phyloP scores from a whole-genome alignment of 2,329 filamentous ascomycete genomes.

The Dothistroma septosporum region DNA sequence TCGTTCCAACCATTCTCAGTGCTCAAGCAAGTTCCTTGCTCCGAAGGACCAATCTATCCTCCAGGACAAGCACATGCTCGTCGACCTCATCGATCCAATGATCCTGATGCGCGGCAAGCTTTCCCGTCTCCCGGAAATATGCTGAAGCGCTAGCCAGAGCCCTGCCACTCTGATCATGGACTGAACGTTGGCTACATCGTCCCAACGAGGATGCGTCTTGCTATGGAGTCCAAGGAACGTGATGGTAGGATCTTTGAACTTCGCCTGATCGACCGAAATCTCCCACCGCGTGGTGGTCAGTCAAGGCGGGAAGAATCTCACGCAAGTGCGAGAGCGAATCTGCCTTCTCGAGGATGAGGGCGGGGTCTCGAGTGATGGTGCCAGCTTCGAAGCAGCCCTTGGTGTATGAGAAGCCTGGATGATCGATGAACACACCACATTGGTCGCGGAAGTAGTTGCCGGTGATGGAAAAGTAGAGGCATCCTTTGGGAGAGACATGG shows the following conservation, averaged over 20 bases:
- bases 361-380: background rate
- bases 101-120: background rate
- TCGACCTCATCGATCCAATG: background rate
- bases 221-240: background rate
- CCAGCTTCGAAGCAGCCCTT: background rate
- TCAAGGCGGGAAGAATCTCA: background rate
- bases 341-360: background rate
- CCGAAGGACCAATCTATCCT: background rate
- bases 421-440: background rate
- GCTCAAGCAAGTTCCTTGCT: background rate
- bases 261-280: background rate
- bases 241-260: background rate
- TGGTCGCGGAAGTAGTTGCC: background rate
- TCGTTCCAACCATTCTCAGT: background rate
- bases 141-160: background rate
- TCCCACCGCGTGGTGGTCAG: background rate
- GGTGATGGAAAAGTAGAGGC: background rate
- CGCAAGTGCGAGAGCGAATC: background rate
- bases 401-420: background rate
- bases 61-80: background rate
- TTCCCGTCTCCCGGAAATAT: background rate
- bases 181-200: background rate
- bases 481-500: background rate
- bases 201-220: background rate
- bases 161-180: background rate